Conservation (phyloP, 2,329 filamentous ascomycete species). For the Clonostachys byssicola region DNA sequence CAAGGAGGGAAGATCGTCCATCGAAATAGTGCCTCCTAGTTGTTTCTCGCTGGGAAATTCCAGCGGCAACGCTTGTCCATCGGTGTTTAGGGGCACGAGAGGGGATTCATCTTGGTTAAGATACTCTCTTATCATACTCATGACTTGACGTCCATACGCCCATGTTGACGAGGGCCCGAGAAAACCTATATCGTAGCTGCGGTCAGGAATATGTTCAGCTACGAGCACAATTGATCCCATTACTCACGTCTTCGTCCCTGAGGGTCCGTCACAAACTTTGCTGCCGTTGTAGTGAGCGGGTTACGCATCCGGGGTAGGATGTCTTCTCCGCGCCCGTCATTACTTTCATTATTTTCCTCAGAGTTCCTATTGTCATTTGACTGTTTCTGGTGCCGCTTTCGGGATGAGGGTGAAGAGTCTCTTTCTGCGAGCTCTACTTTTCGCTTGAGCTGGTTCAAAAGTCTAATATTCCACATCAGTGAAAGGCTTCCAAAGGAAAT, state of each 20-base stretch:
- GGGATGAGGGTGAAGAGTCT: neutral
- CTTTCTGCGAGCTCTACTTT: neutral
- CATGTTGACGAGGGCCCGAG: neutral
- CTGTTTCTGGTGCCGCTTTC: neutral
- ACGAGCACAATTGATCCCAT: no score
- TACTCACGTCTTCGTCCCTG: neutral
- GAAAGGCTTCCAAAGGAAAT: no score
- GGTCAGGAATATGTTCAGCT: no score
- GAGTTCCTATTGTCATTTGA: neutral
- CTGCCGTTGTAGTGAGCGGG: neutral
- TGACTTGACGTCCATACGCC: neutral
- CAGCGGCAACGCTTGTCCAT: neutral
- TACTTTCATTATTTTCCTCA: neutral
- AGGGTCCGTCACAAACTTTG: neutral
- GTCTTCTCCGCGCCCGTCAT: neutral
- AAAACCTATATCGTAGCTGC: neutral
- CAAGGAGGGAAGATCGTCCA: constrained; percentile 31
- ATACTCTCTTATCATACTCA: neutral
- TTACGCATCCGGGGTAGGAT: neutral
- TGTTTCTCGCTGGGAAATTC: neutral
- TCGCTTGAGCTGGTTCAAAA: neutral
- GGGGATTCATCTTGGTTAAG: neutral
- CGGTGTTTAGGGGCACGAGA: neutral
- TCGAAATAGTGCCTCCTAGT: neutral
- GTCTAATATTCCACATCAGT: no score